Evolutionary conservation across 192 early-diverging fungal genomes (phyloP).

Genomic region (Diversispora epigaea): DNA sequence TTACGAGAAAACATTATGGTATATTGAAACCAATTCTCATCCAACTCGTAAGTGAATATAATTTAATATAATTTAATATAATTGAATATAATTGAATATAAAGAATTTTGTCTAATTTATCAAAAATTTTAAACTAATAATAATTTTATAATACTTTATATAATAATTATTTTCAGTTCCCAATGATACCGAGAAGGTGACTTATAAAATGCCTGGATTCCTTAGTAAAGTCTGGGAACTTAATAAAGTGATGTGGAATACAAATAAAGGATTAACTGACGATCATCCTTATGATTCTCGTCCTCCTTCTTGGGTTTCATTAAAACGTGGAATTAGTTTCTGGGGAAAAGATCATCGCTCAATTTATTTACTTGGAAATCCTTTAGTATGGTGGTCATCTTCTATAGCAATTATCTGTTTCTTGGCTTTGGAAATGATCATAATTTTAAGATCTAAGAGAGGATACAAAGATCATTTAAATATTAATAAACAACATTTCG

Average conservation of each 20-base stretch:
- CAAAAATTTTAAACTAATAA: not conserved
- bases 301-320: slow-evolving; percentile 83
- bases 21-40: slow-evolving; percentile 67
- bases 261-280: slow-evolving; percentile 84
- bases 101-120: not conserved
- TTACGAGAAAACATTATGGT: slow-evolving; percentile 73
- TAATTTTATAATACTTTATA: too few relatives aligned
- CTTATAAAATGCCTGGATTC: slow-evolving; percentile 69
- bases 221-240: slow-evolving; percentile 86
- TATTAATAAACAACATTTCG: slow-evolving; percentile 51
- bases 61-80: too few relatives aligned
- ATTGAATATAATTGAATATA: not conserved
- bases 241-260: slow-evolving; percentile 83
- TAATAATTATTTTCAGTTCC: slow-evolving; percentile 50
- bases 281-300: slow-evolving; percentile 93
- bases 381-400: slow-evolving; percentile 78
- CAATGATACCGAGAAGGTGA: slow-evolving; percentile 54
- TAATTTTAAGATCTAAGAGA: slow-evolving; percentile 59
- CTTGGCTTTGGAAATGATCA: slow-evolving; percentile 50
- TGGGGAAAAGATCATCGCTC: slow-evolving; percentile 67
- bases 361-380: slow-evolving; percentile 94
- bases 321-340: slow-evolving; percentile 87
- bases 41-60: slow-evolving; percentile 37
- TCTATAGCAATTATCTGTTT: slow-evolving; percentile 62
- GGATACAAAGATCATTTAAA: slow-evolving; percentile 47